These are phyloP conservation scores for Gyrodon tennesseensis DNA, from an alignment of 1,284 basidiomycete species.

Conservation along the genomic window DNA sequence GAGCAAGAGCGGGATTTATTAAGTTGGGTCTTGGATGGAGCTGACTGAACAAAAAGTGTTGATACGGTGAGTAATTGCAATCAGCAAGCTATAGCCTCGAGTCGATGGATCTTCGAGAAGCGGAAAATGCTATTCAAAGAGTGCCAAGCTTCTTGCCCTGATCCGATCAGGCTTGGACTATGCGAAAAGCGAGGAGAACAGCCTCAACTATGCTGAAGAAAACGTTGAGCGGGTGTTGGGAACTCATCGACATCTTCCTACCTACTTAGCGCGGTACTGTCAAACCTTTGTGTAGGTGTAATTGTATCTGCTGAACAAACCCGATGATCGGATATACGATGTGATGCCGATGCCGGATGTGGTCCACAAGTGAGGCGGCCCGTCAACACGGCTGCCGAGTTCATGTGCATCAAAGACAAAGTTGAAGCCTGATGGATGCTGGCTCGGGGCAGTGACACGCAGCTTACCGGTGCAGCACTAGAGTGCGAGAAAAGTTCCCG, in stretches of 20 bases:
- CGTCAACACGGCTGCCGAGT: background rate
- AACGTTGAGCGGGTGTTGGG: background rate
- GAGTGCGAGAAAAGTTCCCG: too few relatives aligned
- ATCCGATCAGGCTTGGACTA: too few relatives aligned
- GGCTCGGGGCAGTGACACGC: too few relatives aligned
- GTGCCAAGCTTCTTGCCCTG: constrained; percentile 41
- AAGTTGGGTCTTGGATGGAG: constrained; percentile 22
- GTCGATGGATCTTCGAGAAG: constrained; percentile 22
- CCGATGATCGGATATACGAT: too few relatives aligned
- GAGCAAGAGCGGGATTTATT: too few relatives aligned
- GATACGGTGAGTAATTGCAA: constrained; percentile 20
- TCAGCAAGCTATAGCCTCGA: too few relatives aligned
- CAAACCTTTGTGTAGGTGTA: background rate
- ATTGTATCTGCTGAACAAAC: background rate
- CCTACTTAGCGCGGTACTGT: background rate
- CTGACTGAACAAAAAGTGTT: constrained; percentile 24
- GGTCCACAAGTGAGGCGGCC: too few relatives aligned
- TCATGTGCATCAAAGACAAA: background rate
- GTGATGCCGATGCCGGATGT: background rate
- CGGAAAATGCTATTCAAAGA: constrained; percentile 17
- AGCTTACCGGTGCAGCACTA: too few relatives aligned
- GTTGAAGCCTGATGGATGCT: background rate
- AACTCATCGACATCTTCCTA: too few relatives aligned
- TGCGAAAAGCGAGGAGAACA: background rate
- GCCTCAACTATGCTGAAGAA: constrained; percentile 5